phyloP scores from a whole-genome alignment of 805 yeast genomes.

The Pichia nakasei region DNA sequence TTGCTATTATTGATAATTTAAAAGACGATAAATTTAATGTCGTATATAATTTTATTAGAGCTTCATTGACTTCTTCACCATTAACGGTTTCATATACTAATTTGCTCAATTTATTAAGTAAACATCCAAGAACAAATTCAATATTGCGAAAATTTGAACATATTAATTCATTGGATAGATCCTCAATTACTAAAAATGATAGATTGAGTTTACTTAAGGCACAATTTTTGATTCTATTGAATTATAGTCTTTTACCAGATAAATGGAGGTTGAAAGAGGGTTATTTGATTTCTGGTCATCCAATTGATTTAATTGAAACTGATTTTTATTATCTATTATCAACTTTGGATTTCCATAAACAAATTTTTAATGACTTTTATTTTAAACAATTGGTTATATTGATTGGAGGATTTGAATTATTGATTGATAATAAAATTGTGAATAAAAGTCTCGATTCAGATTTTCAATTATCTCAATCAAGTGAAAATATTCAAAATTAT shows the following conservation, averaged over 20 bases:
- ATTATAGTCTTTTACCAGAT: conserved; percentile 34
- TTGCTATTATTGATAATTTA: conserved; percentile 47
- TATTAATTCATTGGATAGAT: conserved; percentile 19
- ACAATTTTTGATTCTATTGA: conserved; percentile 24
- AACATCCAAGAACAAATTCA: conserved; percentile 25
- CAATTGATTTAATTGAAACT: conserved; percentile 22
- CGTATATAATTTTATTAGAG: conserved; percentile 45
- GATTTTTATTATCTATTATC: conserved; percentile 25
- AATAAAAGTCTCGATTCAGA: conserved; percentile 6
- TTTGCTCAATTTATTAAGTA: conserved; percentile 31
- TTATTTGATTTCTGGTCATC: conserved; percentile 24
- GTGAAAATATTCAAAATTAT: conserved; percentile 21
- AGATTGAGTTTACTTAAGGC: conserved; percentile 24
- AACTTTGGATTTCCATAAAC: conserved; percentile 25
- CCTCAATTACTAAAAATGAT: conserved; percentile 26
- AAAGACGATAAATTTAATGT: conserved; percentile 40
- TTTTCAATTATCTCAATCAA: conserved; percentile 18
- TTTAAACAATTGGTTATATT: conserved; percentile 31
- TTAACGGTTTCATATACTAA: conserved; percentile 39
- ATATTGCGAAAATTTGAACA: conserved; percentile 22
- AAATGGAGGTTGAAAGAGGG: conserved; percentile 28
- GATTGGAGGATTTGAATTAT: conserved; percentile 30
- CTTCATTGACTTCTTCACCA: conserved; percentile 45
- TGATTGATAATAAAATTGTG: conserved; percentile 20
- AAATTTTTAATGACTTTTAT: conserved; percentile 26